Percentiles rank a stretch among this genome's conserved stretches.
phyloP scores from a whole-genome alignment of 2,329 filamentous ascomycete genomes.

The Knufia petricola region DNA sequence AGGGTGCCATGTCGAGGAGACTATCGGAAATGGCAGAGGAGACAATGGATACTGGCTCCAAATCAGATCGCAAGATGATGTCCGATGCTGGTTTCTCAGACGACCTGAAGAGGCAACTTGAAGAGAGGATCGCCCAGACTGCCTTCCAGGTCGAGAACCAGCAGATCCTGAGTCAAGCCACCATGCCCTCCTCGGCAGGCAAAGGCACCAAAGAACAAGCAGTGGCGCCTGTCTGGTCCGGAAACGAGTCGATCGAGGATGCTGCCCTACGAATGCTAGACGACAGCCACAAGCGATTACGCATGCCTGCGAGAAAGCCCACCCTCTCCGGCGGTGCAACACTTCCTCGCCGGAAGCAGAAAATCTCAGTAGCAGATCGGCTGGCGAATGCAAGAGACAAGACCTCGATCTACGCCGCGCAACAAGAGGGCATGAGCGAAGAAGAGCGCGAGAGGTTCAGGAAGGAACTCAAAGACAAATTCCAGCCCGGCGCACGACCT shows the following conservation, averaged over 20 bases:
- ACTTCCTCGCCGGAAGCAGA: slow-evolving; percentile 36
- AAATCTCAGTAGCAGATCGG: slow-evolving; percentile 38
- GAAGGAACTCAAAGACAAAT: slow-evolving; percentile 69
- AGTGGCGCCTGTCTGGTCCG: slow-evolving; percentile 63
- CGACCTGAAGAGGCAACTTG: slow-evolving; percentile 48
- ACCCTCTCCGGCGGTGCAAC: slow-evolving; percentile 20
- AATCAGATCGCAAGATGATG: slow-evolving; percentile 47
- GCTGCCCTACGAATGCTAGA: slow-evolving; percentile 70
- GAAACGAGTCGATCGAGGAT: slow-evolving; percentile 64
- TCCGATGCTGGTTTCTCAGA: slow-evolving; percentile 54
- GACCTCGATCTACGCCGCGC: slow-evolving; percentile 45
- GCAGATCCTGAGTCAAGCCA: slow-evolving; percentile 43
- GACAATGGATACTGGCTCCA: slow-evolving; percentile 45
- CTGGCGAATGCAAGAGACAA: slow-evolving; percentile 51
- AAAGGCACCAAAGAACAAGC: slow-evolving; percentile 60
- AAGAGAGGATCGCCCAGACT: slow-evolving; percentile 49
- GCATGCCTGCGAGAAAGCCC: slow-evolving; percentile 31
- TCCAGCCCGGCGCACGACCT: slow-evolving; percentile 59
- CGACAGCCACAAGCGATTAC: slow-evolving; percentile 50
- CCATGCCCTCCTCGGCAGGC: slow-evolving; percentile 53
- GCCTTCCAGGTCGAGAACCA: slow-evolving; percentile 46
- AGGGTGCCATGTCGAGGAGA: slow-evolving; percentile 50
- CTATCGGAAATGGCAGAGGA: slow-evolving; percentile 53
- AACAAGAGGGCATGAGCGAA: slow-evolving; percentile 52
- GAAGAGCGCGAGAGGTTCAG: slow-evolving; percentile 63